These are phyloP conservation scores for Colletotrichum ledebouriae DNA, from an alignment of 2,329 filamentous ascomycete species.

Conservation along the genomic window DNA sequence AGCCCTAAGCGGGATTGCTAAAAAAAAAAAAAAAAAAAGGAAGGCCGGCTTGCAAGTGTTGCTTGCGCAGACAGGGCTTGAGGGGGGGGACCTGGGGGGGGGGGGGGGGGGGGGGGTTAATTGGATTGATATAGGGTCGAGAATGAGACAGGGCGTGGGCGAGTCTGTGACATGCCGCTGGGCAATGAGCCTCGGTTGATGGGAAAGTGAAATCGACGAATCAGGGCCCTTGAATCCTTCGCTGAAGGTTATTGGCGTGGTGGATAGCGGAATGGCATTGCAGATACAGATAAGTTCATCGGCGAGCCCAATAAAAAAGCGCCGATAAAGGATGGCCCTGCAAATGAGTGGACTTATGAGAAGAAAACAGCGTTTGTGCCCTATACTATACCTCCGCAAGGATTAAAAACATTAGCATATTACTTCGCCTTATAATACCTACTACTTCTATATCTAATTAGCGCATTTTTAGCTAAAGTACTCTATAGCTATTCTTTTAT, in stretches of 20 bases:
- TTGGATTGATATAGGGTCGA: conserved; percentile 1
- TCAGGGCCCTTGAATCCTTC: conserved; percentile 15
- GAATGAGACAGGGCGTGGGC: conserved; percentile 5
- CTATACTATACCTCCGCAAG: too few relatives aligned
- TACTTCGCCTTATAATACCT: too few relatives aligned
- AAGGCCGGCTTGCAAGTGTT: conserved; percentile 1
- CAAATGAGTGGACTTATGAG: too few relatives aligned
- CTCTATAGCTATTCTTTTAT: too few relatives aligned
- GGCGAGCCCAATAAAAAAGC: conserved; percentile 2
- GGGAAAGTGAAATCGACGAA: conserved; percentile 11
- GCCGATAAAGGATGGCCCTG: too few relatives aligned
- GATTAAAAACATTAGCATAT: too few relatives aligned
- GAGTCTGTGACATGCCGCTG: conserved; percentile 19
- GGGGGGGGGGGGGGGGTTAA: background rate
- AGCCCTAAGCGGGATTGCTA: background rate
- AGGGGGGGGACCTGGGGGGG: too few relatives aligned
- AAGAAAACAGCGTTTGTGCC: too few relatives aligned
- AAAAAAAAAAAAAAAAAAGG: conserved; percentile 12
- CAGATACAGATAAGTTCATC: background rate
- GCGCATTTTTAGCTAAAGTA: too few relatives aligned
- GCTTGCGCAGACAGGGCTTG: background rate
- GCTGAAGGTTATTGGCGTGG: conserved; percentile 18
- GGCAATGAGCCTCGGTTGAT: conserved; percentile 25
- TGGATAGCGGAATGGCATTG: background rate
- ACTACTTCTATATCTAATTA: too few relatives aligned